These are phyloP conservation scores for Zasmidium angulare DNA, from an alignment of 2,329 filamentous ascomycete species.

Conservation along the genomic window DNA sequence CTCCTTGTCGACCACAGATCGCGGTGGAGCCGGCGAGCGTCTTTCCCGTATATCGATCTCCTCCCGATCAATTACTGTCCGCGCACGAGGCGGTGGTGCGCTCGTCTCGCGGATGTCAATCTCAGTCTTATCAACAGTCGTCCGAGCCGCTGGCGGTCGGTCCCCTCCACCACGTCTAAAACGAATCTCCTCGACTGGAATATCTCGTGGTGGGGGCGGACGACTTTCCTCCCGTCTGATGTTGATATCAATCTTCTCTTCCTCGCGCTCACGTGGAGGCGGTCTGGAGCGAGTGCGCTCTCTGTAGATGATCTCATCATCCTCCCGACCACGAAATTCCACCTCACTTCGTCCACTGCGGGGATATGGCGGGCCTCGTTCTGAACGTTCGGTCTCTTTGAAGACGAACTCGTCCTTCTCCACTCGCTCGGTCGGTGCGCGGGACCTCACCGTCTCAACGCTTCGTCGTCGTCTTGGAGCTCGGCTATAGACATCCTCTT, in stretches of 20 bases:
- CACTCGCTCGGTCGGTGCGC: slow-evolving; percentile 37
- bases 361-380: slow-evolving; percentile 28
- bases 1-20: slow-evolving; percentile 29
- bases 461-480: slow-evolving; percentile 28
- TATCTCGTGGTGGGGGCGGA: slow-evolving; percentile 34
- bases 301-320: slow-evolving; percentile 40
- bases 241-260: slow-evolving; percentile 38
- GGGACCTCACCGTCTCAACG: slow-evolving; percentile 28
- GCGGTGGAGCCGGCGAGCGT: slow-evolving; percentile 21
- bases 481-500: slow-evolving; percentile 33
- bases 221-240: slow-evolving; percentile 31
- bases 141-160: slow-evolving; percentile 22
- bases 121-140: slow-evolving; percentile 30
- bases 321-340: slow-evolving; percentile 14
- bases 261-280: slow-evolving; percentile 28
- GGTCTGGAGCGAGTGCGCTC: slow-evolving; percentile 38
- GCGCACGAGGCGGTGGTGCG: slow-evolving; percentile 24
- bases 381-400: slow-evolving; percentile 28
- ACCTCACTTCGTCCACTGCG: slow-evolving; percentile 27
- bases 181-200: slow-evolving; percentile 47
- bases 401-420: slow-evolving; percentile 45
- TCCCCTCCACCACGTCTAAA: slow-evolving; percentile 43
- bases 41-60: slow-evolving; percentile 40
- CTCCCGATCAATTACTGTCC: slow-evolving; percentile 25
- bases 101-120: slow-evolving; percentile 25